Conservation (phyloP, 1,284 basidiomycete genomes). For the Anthracocystis walkeri region DNA sequence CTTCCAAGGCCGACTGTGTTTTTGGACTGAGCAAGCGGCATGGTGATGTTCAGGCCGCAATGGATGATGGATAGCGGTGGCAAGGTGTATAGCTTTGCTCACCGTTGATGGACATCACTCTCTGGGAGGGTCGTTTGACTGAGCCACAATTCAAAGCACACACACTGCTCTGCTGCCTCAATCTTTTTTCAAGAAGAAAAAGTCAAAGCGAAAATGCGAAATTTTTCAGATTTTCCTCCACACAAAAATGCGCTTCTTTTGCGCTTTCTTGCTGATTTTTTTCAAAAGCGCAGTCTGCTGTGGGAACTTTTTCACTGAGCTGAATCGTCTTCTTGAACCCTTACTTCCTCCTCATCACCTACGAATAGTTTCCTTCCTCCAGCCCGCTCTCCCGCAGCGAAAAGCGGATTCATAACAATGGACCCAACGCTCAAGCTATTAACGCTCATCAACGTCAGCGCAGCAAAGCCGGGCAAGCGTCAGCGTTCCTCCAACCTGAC, state of each 20-base stretch:
- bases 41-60: constrained; percentile 15
- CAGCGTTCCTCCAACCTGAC: constrained; percentile 64
- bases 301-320: not conserved
- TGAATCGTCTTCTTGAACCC: not conserved
- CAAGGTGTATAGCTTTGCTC: not conserved
- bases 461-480: constrained; percentile 73
- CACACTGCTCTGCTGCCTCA: constrained; percentile 11
- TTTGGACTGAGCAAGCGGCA: constrained; percentile 66
- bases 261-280: not conserved
- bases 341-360: constrained; percentile 9
- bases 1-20: constrained; percentile 67
- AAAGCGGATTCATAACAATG: constrained; percentile 17
- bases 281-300: constrained; percentile 4
- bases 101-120: not conserved
- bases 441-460: constrained; percentile 93
- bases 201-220: constrained; percentile 5
- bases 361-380: not conserved
- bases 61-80: constrained; percentile 4
- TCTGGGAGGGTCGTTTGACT: constrained; percentile 3
- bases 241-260: constrained; percentile 1
- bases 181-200: constrained; percentile 10
- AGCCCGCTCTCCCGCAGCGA: not conserved
- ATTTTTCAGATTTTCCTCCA: constrained; percentile 17
- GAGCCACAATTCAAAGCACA: not conserved
- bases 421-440: constrained; percentile 74